These are phyloP conservation scores for Boletus eberwhitei DNA, from an alignment of 768 basidiomycete species.

Conservation along the genomic window DNA sequence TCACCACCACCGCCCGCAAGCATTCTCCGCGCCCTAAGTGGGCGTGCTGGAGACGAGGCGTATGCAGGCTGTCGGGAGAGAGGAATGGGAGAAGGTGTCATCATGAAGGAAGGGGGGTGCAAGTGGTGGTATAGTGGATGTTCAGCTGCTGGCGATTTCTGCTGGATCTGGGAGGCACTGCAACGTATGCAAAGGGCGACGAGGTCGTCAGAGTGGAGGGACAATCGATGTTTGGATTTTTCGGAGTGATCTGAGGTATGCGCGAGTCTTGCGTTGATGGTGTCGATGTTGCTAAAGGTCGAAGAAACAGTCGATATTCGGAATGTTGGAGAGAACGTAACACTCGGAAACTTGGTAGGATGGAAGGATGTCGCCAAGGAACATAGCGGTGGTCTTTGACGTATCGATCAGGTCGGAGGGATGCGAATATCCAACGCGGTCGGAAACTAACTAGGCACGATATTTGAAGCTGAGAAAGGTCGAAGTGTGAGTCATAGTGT, in stretches of 20 bases:
- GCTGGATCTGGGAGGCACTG: neutral
- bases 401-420: neutral
- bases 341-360: neutral
- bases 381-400: neutral
- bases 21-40: slow-evolving; percentile 14
- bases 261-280: neutral
- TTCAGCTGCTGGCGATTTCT: neutral
- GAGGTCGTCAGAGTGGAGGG: neutral
- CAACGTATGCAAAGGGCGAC: neutral
- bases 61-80: slow-evolving; percentile 6
- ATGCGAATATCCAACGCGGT: neutral
- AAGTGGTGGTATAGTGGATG: neutral
- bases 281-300: neutral
- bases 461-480: neutral
- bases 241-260: neutral
- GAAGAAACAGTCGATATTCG: too few species aligned
- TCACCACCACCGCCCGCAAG: slow-evolving; percentile 8
- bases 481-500: neutral
- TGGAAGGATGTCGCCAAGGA: neutral
- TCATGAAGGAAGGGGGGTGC: neutral
- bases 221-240: neutral
- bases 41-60: slow-evolving; percentile 14
- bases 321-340: neutral
- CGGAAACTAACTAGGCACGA: neutral
- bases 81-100: neutral